A percentile compares a stretch with the other conserved stretches of the same genome.
Evolutionary conservation across 1,139 yeast genomes (phyloP).

Genomic region (Geotrichum candidum): DNA sequence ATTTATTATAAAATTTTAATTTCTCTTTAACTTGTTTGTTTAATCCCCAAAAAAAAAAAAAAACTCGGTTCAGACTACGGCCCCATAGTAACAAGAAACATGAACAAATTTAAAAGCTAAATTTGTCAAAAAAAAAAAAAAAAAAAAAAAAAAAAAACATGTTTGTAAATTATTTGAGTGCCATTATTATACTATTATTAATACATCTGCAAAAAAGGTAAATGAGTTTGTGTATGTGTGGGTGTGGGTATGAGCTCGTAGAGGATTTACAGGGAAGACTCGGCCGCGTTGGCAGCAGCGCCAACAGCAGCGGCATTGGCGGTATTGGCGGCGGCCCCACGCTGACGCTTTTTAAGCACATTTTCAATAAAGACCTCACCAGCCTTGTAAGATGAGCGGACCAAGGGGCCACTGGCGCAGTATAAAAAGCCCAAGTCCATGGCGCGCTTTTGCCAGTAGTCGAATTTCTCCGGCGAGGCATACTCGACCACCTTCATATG

Average conservation of each 20-base stretch:
- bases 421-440: conserved; percentile 87
- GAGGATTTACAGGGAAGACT: background rate
- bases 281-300: background rate
- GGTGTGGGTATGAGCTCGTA: too few species aligned
- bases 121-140: too few species aligned
- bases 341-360: conserved; percentile 65
- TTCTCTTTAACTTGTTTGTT: too few species aligned
- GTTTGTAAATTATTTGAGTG: background rate
- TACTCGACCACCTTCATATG: conserved; percentile 98
- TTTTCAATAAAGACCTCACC: conserved; percentile 98
- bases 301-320: conserved; percentile 2
- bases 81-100: too few species aligned
- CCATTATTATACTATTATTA: background rate
- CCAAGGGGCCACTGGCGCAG: conserved; percentile 96
- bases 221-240: too few species aligned
- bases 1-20: too few species aligned
- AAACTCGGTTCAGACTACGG: too few species aligned
- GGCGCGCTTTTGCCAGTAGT: conserved; percentile 85
- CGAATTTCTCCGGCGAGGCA: conserved; percentile 90
- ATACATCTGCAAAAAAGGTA: too few species aligned
- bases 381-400: conserved; percentile 93
- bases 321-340: conserved; percentile 10
- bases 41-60: too few species aligned
- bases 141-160: too few species aligned
- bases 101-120: too few species aligned